Percentiles rank a stretch among this genome's conserved stretches.
Evolutionary conservation across 192 early-diverging fungal species (phyloP).

Genomic region (Linnemannia exigua): DNA sequence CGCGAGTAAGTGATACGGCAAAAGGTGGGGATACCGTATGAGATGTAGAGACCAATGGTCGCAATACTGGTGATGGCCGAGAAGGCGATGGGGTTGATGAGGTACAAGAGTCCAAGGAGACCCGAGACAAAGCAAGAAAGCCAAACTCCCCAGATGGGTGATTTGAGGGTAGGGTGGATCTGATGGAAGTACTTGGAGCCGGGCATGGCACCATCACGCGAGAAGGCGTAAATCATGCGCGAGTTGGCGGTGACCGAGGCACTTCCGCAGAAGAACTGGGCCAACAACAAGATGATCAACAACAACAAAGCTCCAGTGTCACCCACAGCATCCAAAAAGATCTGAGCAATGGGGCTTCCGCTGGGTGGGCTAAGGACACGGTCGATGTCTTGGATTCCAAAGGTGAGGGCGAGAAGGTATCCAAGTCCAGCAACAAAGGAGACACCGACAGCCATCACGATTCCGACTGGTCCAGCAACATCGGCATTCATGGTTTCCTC

Average conservation of each 20-base stretch:
- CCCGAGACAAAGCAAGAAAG: conserved; percentile 48
- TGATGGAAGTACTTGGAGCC: conserved; percentile 57
- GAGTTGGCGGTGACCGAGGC: conserved; percentile 56
- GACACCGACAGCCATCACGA: conserved; percentile 59
- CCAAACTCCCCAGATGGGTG: conserved; percentile 55
- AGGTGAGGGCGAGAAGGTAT: conserved; percentile 58
- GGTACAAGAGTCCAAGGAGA: conserved; percentile 57
- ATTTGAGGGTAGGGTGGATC: conserved; percentile 52
- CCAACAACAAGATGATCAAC: conserved; percentile 56
- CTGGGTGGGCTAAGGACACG: conserved; percentile 29
- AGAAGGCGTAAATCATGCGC: conserved; percentile 64
- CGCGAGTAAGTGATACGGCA: conserved; percentile 56
- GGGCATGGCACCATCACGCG: conserved; percentile 65
- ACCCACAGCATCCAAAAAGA: conserved; percentile 55
- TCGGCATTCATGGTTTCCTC: conserved; percentile 64
- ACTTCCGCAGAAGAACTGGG: conserved; percentile 61
- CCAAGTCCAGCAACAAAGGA: conserved; percentile 58
- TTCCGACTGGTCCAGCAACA: conserved; percentile 62
- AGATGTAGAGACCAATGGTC: conserved; percentile 61
- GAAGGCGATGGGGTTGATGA: conserved; percentile 55
- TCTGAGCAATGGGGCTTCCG: conserved; percentile 55
- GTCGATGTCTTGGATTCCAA: conserved; percentile 63
- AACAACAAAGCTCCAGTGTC: conserved; percentile 51
- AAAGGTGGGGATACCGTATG: conserved; percentile 63
- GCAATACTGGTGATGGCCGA: conserved; percentile 63